A percentile compares a stretch with the other conserved stretches of the same genome.
Evolutionary conservation across 306 rosid genomes (phyloP).

Genomic region (Casuarina cunninghamiana): DNA sequence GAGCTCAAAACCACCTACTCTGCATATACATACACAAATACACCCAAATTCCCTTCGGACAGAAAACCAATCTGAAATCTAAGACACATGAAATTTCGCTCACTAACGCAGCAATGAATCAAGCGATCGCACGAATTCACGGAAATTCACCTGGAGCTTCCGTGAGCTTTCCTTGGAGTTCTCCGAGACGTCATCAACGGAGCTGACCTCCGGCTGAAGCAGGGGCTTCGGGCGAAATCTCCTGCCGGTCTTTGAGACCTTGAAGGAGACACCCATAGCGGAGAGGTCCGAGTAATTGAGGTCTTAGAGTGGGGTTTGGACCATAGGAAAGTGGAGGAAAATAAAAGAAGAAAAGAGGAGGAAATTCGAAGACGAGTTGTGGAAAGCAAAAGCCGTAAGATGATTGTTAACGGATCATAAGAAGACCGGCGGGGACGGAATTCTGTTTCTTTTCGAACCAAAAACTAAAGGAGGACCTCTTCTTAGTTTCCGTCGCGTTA

Average conservation of each 20-base stretch:
- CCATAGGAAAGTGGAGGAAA: constrained; percentile 4
- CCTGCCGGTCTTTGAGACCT: constrained; percentile 50
- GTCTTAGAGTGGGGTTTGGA: constrained; percentile 21
- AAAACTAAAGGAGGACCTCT: no score
- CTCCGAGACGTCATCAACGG: constrained; percentile 24
- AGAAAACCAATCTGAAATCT: constrained; percentile 2
- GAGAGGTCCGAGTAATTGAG: constrained; percentile 5
- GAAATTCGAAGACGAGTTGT: background rate
- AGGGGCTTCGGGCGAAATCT: constrained; percentile 47
- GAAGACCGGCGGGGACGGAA: no score
- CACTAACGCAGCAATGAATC: background rate
- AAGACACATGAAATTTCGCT: constrained; percentile 3
- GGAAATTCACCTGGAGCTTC: constrained; percentile 35
- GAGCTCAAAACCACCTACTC: background rate
- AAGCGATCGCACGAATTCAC: background rate
- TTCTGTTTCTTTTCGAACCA: no score
- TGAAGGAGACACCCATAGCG: constrained; percentile 56
- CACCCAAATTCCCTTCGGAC: background rate
- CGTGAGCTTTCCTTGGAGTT: constrained; percentile 34
- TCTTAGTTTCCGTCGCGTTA: no score
- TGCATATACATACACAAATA: background rate
- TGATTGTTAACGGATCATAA: no score
- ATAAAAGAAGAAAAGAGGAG: background rate
- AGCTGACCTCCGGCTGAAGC: constrained; percentile 32
- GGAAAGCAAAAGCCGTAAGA: constrained; percentile 2